Base-by-base conservation (phyloP, 176 grass and related monocot genomes). In the Rhynchospora tenuis region DNA sequence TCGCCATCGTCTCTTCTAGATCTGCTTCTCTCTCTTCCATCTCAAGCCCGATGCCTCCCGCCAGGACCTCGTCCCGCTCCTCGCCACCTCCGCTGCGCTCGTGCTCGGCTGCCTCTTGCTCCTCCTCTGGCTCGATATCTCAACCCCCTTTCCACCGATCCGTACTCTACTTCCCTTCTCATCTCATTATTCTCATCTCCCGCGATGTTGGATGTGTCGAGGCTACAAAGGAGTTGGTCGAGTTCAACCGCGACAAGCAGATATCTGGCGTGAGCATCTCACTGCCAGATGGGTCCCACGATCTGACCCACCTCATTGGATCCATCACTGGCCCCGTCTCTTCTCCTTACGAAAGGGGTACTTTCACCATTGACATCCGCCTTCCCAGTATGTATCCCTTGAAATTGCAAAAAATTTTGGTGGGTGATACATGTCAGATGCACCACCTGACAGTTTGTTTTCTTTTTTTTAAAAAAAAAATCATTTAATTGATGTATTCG, bases 301-400 rank as follows among this genome's bases (percentile, higher is more conserved):
- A 79, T 89, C 90, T 99, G 59, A 83, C 86, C 64, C 97, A 93
- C 86, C 97, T 99, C 80, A 86, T 77, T 81, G 97, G 97, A 78
- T 90, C 93, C 70, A 99, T 99, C 84, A 28, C 91, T 67, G 97
- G 97, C 0, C 97, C 97, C 31, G 80, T 84, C 29, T 89, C 84
- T 28, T 95, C 91, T 44, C 93, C 97, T 6, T 99, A 99, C 84
- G 86, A 99, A 90, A 93, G 93, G 76, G 97, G 97, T n/a, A 93
- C 90, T 68, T 99, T 93, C 88, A 42, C 59, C 82, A 99, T 99
- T 86, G 97, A 99, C 88, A 93, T 99, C 84, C 86, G 76, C 65
- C 88, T 99, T 22, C 84, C 93, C 46, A 78, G 97, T 99, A 81
- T 16, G 48, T 24, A 8, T 52, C 23, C 4, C 16, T 68, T 16